Percentiles rank a stretch among this genome's conserved stretches.
These are phyloP conservation scores for Malania oleifera DNA, from an alignment of 164 flowering plant species.

Conservation along the genomic window DNA sequence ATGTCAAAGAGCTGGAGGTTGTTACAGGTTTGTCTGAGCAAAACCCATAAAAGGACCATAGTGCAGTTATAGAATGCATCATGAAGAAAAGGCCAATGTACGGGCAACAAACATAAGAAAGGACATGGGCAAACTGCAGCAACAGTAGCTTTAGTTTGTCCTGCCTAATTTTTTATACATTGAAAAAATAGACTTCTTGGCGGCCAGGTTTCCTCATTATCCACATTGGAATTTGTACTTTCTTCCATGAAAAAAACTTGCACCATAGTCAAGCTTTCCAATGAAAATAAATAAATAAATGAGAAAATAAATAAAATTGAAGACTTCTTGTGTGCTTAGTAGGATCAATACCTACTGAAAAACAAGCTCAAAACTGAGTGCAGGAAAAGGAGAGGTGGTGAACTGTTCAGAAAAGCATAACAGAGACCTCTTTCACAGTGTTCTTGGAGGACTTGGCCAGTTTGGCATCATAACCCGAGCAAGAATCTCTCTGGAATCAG, in stretches of 20 bases:
- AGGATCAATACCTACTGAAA: conserved; percentile 4
- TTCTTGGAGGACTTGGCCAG: conserved; percentile 68
- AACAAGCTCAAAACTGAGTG: conserved; percentile 13
- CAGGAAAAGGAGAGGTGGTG: conserved; percentile 58
- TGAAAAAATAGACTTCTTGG: background rate
- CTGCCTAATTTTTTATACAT: conserved; percentile 6
- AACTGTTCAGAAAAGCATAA: conserved; percentile 45
- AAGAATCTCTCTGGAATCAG: conserved; percentile 45
- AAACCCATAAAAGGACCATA: background rate
- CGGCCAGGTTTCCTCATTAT: background rate
- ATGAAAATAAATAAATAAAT: no score
- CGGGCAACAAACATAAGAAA: background rate
- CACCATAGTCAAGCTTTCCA: no score
- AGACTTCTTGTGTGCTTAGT: no score
- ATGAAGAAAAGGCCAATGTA: background rate
- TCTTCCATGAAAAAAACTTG: background rate
- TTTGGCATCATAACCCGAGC: conserved; percentile 63
- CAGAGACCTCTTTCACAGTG: conserved; percentile 45
- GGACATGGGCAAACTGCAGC: conserved; percentile 1
- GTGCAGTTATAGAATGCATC: conserved; percentile 1
- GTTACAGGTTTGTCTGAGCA: conserved; percentile 50
- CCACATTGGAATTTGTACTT: background rate
- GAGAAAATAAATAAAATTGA: no score
- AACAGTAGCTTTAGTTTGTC: background rate
- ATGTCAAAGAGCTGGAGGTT: conserved; percentile 55